These are phyloP conservation scores for Pezicula radicicola DNA, from an alignment of 2,329 filamentous ascomycete genomes.

Conservation along the genomic window DNA sequence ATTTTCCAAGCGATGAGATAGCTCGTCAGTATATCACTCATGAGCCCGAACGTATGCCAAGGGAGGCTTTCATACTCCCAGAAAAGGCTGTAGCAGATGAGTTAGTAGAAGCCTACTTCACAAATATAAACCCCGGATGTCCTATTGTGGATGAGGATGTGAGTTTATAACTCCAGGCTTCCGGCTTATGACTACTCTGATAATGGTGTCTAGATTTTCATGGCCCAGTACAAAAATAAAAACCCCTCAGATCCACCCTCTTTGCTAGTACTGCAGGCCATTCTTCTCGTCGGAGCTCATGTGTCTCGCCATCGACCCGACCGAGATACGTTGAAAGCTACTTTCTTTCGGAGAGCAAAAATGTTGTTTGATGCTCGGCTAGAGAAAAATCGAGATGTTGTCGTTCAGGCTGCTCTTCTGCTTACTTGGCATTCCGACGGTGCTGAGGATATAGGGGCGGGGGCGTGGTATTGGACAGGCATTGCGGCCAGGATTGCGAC, in stretches of 20 bases:
- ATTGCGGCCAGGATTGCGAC: slow-evolving; percentile 84
- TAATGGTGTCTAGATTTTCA: slow-evolving; percentile 32
- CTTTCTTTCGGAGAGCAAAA: slow-evolving; percentile 51
- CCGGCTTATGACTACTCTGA: too few species aligned
- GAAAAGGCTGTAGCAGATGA: slow-evolving; percentile 45
- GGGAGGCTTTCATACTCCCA: slow-evolving; percentile 47
- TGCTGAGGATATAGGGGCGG: slow-evolving; percentile 51
- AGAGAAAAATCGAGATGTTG: slow-evolving; percentile 48
- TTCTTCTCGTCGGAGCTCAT: slow-evolving; percentile 50
- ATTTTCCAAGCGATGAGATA: slow-evolving; percentile 40
- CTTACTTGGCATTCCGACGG: slow-evolving; percentile 54
- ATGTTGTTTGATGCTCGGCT: slow-evolving; percentile 49
- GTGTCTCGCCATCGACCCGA: slow-evolving; percentile 37
- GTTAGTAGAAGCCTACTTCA: slow-evolving; percentile 48
- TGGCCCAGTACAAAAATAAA: slow-evolving; percentile 44
- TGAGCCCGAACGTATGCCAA: slow-evolving; percentile 40
- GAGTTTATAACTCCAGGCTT: too few species aligned
- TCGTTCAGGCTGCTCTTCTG: slow-evolving; percentile 52
- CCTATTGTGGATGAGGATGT: slow-evolving; percentile 47
- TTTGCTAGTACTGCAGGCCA: slow-evolving; percentile 46
- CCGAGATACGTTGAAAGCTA: slow-evolving; percentile 40
- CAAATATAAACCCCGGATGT: slow-evolving; percentile 46
- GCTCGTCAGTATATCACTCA: slow-evolving; percentile 37
- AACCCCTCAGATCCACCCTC: slow-evolving; percentile 41
- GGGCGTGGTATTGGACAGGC: slow-evolving; percentile 86